Percentiles rank a stretch among this genome's conserved stretches.
phyloP scores from a whole-genome alignment of 1,139 yeast genomes.

The Pichia inconspicua region DNA sequence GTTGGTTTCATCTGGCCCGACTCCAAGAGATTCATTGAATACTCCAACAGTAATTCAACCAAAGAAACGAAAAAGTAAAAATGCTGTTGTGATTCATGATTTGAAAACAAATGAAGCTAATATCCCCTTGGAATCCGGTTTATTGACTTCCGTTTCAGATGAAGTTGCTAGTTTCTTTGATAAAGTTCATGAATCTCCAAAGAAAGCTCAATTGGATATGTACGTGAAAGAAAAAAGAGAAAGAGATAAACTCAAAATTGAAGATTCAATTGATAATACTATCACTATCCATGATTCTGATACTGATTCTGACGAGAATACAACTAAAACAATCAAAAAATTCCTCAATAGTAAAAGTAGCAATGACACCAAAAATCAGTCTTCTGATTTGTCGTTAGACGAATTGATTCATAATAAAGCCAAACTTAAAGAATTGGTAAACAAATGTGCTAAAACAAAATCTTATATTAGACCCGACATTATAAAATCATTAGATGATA shows the following conservation, averaged over 20 bases:
- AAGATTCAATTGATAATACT: background rate
- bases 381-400: background rate
- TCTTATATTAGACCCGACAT: conserved; percentile 16
- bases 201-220: background rate
- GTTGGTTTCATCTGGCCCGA: background rate
- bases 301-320: background rate
- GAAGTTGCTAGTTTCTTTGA: background rate
- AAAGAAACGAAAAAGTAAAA: background rate
- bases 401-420: conserved; percentile 5
- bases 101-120: background rate
- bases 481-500: conserved; percentile 17
- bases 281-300: background rate
- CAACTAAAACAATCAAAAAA: background rate
- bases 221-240: background rate
- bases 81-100: background rate
- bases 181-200: background rate
- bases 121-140: background rate
- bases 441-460: conserved; percentile 16
- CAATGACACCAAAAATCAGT: background rate
- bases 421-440: conserved; percentile 13
- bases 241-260: background rate
- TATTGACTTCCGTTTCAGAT: background rate
- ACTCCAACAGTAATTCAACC: background rate
- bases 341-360: background rate
- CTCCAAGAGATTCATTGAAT: background rate